Base-by-base conservation (phyloP, 2,329 filamentous ascomycete genomes). In the Pseudocercospora pini-densiflorae region DNA sequence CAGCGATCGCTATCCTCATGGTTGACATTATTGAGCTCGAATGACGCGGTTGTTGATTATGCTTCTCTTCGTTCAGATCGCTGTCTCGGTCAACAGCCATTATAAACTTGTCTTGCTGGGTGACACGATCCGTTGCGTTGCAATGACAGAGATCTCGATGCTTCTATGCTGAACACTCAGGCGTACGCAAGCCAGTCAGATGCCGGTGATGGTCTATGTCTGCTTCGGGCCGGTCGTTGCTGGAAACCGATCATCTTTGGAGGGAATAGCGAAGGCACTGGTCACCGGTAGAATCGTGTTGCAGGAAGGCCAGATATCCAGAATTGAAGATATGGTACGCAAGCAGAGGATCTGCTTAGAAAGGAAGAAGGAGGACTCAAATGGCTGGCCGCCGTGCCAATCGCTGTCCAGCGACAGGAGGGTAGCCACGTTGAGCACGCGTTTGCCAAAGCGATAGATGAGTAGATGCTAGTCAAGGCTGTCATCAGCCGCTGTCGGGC, bases 1-100 rank as follows among this genome's bases (percentile, higher is more conserved):
- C 88, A 70, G 87, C 88, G 70, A 90, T 83, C 54, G 87, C 87
- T 72, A 90, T 82, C 75, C 86, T 84, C 83, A 89, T 88, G 77
- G 83, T 86, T 67, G 74, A 73, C 66, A 73, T 73, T 43, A 54
- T 67, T 51, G 54, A 36, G 12, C 31, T 24, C 19, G 54, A 36
- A 19, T 23, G 21, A 16, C 57, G 14, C n/a, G 16, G 12, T 21
- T 59, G 63, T 43, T 57, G 59, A 31, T 49, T 24, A 23, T 58
- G 27, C 54, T 40, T 21, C 36, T 31, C 59, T 47, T 51, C 53
- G 33, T 58, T 36, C 43, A 23, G 57, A 57, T 21, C n/a, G 19
- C 29, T 7, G 55, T 40, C 29, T 59, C 36, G 19, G 54, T 19
- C 36, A 31, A 59, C 16, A 16, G 55, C 55, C 55, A 59, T 43